Conservation (phyloP, 176 grass and related monocot species). For the Phoenix dactylifera region DNA sequence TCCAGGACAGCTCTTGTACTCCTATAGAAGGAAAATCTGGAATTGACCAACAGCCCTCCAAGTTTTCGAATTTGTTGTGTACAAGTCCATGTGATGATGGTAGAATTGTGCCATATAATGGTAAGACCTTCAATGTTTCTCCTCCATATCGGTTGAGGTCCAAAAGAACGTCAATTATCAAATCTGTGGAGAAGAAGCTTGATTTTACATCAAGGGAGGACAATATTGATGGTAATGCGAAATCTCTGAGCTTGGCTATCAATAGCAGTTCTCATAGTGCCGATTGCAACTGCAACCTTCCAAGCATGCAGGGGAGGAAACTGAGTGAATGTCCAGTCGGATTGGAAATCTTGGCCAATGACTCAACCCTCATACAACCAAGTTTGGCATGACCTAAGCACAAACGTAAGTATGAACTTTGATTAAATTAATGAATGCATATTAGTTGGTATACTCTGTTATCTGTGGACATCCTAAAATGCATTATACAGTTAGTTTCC, state of each 20-base stretch:
- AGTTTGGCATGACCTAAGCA: slow-evolving; percentile 30
- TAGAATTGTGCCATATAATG: slow-evolving; percentile 14
- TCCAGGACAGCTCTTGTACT: slow-evolving; percentile 32
- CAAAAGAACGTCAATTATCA: slow-evolving; percentile 54
- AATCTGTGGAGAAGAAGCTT: slow-evolving; percentile 72
- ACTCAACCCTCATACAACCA: slow-evolving; percentile 12
- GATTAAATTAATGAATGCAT: neutral
- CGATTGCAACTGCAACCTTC: slow-evolving; percentile 19
- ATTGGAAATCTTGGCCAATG: slow-evolving; percentile 28
- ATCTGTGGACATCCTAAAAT: too few relatives aligned
- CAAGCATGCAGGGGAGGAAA: slow-evolving; percentile 23
- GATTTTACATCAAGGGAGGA: slow-evolving; percentile 60
- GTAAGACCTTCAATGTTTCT: slow-evolving; percentile 55
- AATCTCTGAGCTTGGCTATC: slow-evolving; percentile 29
- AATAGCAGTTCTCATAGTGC: slow-evolving; percentile 25
- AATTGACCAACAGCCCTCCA: slow-evolving; percentile 23
- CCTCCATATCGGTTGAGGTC: slow-evolving; percentile 68
- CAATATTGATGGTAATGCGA: slow-evolving; percentile 26
- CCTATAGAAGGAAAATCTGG: slow-evolving; percentile 25
- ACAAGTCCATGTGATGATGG: slow-evolving; percentile 32
- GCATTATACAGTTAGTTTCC: too few relatives aligned
- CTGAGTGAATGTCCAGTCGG: slow-evolving; percentile 16
- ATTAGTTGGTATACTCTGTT: too few relatives aligned
- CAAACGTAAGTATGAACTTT: slow-evolving; percentile 31
- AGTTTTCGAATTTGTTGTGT: slow-evolving; percentile 32